Conservation (phyloP, 768 basidiomycete species). For the Naganishia vishniacii region DNA sequence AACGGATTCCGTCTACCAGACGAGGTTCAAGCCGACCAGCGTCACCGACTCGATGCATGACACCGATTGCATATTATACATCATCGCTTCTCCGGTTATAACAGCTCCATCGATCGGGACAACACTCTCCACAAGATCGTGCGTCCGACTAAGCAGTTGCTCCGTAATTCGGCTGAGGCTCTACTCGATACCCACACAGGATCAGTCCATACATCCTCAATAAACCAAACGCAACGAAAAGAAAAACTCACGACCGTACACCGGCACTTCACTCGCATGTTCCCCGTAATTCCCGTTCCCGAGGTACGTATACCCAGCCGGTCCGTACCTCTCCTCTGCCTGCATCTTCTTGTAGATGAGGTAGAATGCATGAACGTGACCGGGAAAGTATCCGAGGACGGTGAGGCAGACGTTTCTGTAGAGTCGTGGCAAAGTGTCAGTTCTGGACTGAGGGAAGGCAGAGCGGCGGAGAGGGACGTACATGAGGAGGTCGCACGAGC, state of each 20-base stretch:
- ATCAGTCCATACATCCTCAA: not conserved
- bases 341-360: conserved; percentile 40
- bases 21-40: too few species aligned
- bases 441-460: not conserved
- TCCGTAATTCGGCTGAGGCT: not conserved
- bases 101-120: too few species aligned
- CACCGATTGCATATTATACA: too few species aligned
- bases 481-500: conserved; percentile 40
- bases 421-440: not conserved
- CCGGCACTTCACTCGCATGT: not conserved
- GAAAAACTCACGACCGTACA: conserved; percentile 7
- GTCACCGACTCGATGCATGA: too few species aligned
- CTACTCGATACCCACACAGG: not conserved
- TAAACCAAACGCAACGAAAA: not conserved
- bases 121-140: too few species aligned
- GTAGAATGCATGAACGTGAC: conserved; percentile 44
- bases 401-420: conserved; percentile 26
- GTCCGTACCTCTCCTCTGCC: conserved; percentile 43
- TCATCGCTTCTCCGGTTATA: too few species aligned
- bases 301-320: conserved; percentile 37
- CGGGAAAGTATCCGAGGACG: conserved; percentile 31
- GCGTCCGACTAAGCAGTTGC: not conserved
- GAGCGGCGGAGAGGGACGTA: conserved; percentile 21
- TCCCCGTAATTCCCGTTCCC: conserved; percentile 42
- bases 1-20: too few species aligned